A percentile compares a stretch with the other conserved stretches of the same genome.
Conservation (phyloP, 2,329 filamentous ascomycete genomes). For the Diaporthe vexans region DNA sequence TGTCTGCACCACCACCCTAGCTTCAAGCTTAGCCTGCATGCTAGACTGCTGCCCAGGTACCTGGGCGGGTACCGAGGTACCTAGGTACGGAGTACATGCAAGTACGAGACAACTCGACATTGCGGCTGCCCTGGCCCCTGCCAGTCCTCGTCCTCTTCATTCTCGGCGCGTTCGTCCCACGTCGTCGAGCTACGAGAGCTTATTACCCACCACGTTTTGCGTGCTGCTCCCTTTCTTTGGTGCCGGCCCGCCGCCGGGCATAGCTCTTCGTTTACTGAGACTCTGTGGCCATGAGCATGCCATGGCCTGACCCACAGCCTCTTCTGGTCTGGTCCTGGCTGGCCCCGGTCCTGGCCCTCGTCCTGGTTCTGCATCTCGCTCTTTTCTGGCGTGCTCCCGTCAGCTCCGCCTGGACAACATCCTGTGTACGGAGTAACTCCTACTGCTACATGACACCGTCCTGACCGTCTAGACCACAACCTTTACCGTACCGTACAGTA, state of each 20-base stretch:
- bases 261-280: neutral
- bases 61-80: neutral
- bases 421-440: constrained; percentile 2
- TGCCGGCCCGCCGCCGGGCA: neutral
- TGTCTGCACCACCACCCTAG: no score
- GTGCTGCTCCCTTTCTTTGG: constrained; percentile 7
- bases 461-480: neutral
- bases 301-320: neutral
- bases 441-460: neutral
- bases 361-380: neutral
- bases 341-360: constrained; percentile 1
- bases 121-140: constrained; percentile 18
- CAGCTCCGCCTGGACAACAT: constrained; percentile 5
- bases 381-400: neutral
- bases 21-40: no score
- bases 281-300: neutral
- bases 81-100: no score
- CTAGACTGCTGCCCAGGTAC: neutral
- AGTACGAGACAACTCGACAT: neutral
- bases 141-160: neutral
- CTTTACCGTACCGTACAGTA: neutral
- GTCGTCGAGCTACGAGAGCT: constrained; percentile 20
- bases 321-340: neutral
- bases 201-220: constrained; percentile 32
- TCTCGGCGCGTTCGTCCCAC: constrained; percentile 30